Evolutionary conservation across 106 monocot genomes (phyloP), one percentile per base, ranked within the genome.

Genomic region (Alisma plantagoaquatica): DNA sequence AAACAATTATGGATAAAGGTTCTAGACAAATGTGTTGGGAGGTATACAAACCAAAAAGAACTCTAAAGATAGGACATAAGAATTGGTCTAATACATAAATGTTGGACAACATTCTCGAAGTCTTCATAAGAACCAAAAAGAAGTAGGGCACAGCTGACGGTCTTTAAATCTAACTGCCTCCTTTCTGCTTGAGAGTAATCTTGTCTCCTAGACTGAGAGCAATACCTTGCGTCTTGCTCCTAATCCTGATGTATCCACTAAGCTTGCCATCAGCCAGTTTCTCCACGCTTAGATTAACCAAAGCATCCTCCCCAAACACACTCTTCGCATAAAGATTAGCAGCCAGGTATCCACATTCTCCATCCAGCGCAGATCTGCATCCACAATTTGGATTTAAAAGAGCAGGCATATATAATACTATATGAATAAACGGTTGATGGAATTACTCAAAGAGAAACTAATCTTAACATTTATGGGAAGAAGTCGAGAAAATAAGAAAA

Each of bases 211-310:
- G 71, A 53, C 92, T 92, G 49, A 92, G 82, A 31, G 92, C 92
- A 21, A 92, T 92, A 18, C 92, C 92, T 66, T 92, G 92, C 0
- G 92, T 92, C 63, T 92, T 92, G 76, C 92, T 92, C 61, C 92
- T 76, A 41, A 92, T 92, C 51, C 92, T 68, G 41, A 92, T 92
- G 49, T 92, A 92, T 3, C 92, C 92, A 27, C 92, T 86, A 53
- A 92, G 65, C 46, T 86, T 92, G 0, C 92, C 86, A 53, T 92
- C 92, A 2, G 29, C 55, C 48, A 79, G 92, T 60, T 86, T 86
- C 73, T 92, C 92, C 30, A 92, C 65, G 51, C 85, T 86, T 22
- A 86, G 53, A 42, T 92, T 92, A 56, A 92, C 92, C 61, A 92
- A 57, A 9, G 92, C 92, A 55, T 92, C 92, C 67, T 92, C 92